Evolutionary conservation across 306 rosid species (phyloP).

Genomic region (Herpetospermum pedunculosum): DNA sequence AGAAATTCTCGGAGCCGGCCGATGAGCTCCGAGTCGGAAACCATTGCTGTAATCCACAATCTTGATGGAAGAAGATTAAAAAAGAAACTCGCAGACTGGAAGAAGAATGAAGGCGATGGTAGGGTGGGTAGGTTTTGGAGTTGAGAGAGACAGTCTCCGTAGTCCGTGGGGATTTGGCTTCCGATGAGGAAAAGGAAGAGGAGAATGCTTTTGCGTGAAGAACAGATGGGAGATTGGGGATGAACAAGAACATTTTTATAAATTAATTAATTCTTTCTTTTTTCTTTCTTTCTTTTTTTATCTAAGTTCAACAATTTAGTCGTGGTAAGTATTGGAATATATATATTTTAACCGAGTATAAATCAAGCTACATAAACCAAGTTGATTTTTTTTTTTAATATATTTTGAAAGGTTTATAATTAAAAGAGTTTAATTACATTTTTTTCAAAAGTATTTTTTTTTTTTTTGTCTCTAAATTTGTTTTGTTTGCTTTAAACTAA

Average conservation of each 20-base stretch:
- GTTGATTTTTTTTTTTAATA: too few relatives aligned
- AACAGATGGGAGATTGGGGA: neutral
- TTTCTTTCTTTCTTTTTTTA: too few relatives aligned
- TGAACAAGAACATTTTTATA: neutral
- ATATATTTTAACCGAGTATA: too few relatives aligned
- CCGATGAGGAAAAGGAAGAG: neutral
- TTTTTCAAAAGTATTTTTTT: too few relatives aligned
- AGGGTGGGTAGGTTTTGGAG: neutral
- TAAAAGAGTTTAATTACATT: too few relatives aligned
- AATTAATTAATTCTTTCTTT: too few relatives aligned
- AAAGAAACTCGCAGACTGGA: neutral
- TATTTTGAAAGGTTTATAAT: too few relatives aligned
- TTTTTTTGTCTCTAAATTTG: too few relatives aligned
- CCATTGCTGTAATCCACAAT: conserved; percentile 25
- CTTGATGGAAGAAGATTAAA: neutral
- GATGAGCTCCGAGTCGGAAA: conserved; percentile 67
- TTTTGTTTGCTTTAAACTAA: too few relatives aligned
- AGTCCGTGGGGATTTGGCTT: neutral
- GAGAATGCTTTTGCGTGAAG: neutral
- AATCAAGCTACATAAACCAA: too few relatives aligned
- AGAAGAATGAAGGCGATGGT: conserved; percentile 1
- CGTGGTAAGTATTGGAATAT: too few relatives aligned
- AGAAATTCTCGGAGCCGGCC: conserved; percentile 65
- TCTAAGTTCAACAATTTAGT: too few relatives aligned
- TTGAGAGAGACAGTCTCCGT: neutral